Conservation (phyloP, 2,329 filamentous ascomycete species). For the Fusarium sp. region DNA sequence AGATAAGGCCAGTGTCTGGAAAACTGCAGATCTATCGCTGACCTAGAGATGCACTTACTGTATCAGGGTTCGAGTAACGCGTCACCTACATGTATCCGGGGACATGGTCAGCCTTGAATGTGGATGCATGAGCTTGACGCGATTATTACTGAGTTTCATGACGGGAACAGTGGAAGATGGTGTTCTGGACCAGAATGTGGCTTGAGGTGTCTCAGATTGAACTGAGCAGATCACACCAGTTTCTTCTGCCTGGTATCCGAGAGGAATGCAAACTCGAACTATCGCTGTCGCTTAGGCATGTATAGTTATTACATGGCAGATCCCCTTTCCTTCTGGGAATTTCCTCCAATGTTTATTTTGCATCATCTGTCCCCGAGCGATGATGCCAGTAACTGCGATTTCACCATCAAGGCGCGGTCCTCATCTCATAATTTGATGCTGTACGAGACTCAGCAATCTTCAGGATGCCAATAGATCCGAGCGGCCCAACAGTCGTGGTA, state of each 20-base stretch:
- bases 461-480: slow-evolving; percentile 1
- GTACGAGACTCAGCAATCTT: neutral
- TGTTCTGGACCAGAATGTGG: neutral
- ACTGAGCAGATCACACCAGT: neutral
- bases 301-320: neutral
- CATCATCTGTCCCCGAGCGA: neutral
- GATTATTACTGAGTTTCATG: neutral
- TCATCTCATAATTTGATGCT: neutral
- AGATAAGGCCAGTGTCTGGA: neutral
- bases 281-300: neutral
- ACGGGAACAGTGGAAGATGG: neutral
- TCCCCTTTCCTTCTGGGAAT: neutral
- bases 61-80: neutral
- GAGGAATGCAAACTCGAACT: neutral
- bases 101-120: neutral
- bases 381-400: neutral
- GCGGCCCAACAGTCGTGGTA: neutral
- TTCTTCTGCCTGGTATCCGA: too few relatives aligned
- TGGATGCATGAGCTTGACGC: neutral
- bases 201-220: neutral
- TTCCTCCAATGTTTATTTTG: neutral
- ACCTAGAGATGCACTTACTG: neutral
- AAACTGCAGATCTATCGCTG: too few relatives aligned
- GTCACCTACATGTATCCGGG: neutral
- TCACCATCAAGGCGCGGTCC: neutral